Conservation (phyloP, 768 basidiomycete genomes). For the Asterophora parasitica region DNA sequence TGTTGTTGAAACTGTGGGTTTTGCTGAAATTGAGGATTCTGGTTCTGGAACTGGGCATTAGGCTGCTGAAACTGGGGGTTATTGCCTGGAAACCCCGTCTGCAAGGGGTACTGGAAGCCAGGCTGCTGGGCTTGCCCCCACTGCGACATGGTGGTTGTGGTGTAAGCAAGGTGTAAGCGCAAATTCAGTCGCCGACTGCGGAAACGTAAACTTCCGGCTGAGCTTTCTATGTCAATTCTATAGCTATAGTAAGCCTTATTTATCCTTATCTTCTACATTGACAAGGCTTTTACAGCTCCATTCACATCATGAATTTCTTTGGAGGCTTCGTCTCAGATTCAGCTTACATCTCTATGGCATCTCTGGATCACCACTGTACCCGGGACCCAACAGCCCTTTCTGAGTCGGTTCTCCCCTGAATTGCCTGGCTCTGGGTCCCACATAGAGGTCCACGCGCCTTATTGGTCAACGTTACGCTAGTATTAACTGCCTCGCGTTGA, state of each 20-base stretch:
- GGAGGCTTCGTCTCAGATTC: too few relatives aligned
- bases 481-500: neutral
- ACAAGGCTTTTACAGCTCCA: too few relatives aligned
- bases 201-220: slow-evolving; percentile 4
- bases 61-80: slow-evolving; percentile 29
- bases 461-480: neutral
- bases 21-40: slow-evolving; percentile 23
- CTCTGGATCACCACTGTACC: too few relatives aligned
- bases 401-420: neutral
- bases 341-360: too few relatives aligned
- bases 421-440: neutral
- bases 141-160: slow-evolving; percentile 57
- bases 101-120: slow-evolving; percentile 69
- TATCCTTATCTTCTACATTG: too few relatives aligned
- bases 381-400: too few relatives aligned
- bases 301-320: too few relatives aligned
- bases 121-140: slow-evolving; percentile 69
- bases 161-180: slow-evolving; percentile 20
- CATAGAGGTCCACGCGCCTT: neutral
- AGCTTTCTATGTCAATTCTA: too few relatives aligned
- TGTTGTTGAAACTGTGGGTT: slow-evolving; percentile 24
- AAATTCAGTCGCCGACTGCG: slow-evolving; percentile 23
- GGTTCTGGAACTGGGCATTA: slow-evolving; percentile 28
- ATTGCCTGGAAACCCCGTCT: slow-evolving; percentile 55
- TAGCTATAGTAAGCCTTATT: too few relatives aligned